phyloP scores from a whole-genome alignment of 257 asterid genomes.

The Capsicum baccatum region DNA sequence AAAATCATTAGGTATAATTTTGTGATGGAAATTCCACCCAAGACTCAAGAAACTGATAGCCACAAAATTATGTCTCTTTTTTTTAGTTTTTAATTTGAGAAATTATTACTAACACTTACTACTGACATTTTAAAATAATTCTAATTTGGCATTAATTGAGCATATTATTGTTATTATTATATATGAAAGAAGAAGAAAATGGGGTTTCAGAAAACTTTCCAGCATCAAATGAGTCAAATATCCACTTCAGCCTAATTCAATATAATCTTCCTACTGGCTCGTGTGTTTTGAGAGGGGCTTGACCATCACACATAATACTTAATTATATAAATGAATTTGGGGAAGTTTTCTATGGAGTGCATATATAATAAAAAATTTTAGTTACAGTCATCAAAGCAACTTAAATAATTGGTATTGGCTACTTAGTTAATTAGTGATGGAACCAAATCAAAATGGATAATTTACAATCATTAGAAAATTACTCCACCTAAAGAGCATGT shows the following conservation, averaged over 20 bases:
- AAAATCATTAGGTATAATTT: neutral
- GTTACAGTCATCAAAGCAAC: slow-evolving; percentile 12
- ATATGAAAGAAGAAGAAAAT: neutral
- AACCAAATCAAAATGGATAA: neutral
- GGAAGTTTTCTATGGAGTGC: slow-evolving; percentile 18
- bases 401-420: slow-evolving; percentile 12
- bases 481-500: slow-evolving; percentile 10
- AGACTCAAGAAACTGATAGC: neutral
- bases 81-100: neutral
- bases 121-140: neutral
- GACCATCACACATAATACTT: neutral
- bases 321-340: neutral
- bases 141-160: neutral
- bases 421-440: neutral
- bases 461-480: slow-evolving; percentile 17
- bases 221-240: slow-evolving; percentile 18
- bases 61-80: neutral
- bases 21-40: neutral
- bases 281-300: neutral
- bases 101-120: neutral
- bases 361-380: neutral
- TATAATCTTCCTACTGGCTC: neutral
- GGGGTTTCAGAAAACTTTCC: slow-evolving; percentile 16
- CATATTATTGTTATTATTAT: neutral
- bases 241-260: slow-evolving; percentile 12